Conservation (phyloP, 1,284 basidiomycete species). For the Phylloporus gajari region DNA sequence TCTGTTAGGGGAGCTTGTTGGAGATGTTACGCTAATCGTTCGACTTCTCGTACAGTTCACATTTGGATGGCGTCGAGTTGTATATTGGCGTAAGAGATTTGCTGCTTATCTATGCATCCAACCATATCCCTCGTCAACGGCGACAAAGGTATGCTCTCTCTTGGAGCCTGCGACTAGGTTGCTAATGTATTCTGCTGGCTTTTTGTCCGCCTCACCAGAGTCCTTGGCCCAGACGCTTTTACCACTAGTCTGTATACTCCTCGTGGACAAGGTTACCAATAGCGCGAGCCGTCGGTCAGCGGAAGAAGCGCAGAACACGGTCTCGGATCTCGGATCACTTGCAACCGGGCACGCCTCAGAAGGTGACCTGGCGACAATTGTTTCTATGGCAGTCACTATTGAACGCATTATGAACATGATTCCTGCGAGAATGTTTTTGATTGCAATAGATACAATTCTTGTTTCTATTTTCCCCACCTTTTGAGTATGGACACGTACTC, state of each 20-base stretch:
- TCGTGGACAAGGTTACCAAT: conserved; percentile 83
- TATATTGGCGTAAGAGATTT: conserved; percentile 78
- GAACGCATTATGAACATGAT: conserved; percentile 66
- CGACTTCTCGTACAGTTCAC: conserved; percentile 67
- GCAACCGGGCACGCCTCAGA: conserved; percentile 20
- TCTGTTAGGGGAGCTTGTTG: conserved; percentile 58
- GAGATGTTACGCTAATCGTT: conserved; percentile 64
- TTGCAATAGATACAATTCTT: conserved; percentile 53
- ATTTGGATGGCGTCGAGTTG: conserved; percentile 66
- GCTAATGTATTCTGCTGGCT: too few relatives aligned
- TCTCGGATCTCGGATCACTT: conserved; percentile 52
- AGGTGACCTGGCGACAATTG: conserved; percentile 52
- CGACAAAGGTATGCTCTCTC: too few relatives aligned
- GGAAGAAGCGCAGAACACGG: conserved; percentile 67
- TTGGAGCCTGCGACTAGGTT: too few relatives aligned
- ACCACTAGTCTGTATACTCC: conserved; percentile 84
- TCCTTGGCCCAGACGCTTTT: conserved; percentile 87
- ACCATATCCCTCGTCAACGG: conserved; percentile 85
- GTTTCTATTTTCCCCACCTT: too few relatives aligned
- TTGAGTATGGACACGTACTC: not conserved
- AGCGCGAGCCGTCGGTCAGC: conserved; percentile 74
- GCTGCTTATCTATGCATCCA: conserved; percentile 86
- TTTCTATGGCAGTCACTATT: conserved; percentile 58
- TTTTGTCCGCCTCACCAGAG: too few relatives aligned
- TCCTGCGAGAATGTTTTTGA: conserved; percentile 73